Percentiles rank a stretch among this genome's conserved stretches.
phyloP scores from a whole-genome alignment of 371 early-diverging fungal genomes.

The Sporodiniella umbellata region DNA sequence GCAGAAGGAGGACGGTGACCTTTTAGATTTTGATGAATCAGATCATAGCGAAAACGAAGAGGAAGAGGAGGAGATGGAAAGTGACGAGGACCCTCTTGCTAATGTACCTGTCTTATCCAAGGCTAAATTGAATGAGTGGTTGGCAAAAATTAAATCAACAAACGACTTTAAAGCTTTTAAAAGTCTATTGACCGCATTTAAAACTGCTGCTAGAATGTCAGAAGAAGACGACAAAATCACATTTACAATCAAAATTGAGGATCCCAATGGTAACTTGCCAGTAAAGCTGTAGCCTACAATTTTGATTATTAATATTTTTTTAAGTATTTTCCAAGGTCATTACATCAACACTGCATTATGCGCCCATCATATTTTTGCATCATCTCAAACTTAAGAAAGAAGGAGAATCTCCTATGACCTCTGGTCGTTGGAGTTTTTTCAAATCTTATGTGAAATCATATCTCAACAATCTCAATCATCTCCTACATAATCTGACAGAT shows the following conservation, averaged over 20 bases:
- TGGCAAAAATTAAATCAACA: slow-evolving; percentile 49
- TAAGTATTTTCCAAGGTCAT: slow-evolving; percentile 80
- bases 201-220: slow-evolving; percentile 76
- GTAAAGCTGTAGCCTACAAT: not conserved
- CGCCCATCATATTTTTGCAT: slow-evolving; percentile 56
- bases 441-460: slow-evolving; percentile 79
- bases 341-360: slow-evolving; percentile 53
- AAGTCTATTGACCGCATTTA: slow-evolving; percentile 77
- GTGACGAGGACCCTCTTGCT: slow-evolving; percentile 9
- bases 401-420: slow-evolving; percentile 38
- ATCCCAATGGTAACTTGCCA: slow-evolving; percentile 38
- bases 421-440: slow-evolving; percentile 68
- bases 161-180: slow-evolving; percentile 45
- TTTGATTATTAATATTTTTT: not conserved
- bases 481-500: slow-evolving; percentile 78
- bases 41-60: slow-evolving; percentile 61
- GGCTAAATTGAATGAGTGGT: slow-evolving; percentile 74
- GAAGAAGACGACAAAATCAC: slow-evolving; percentile 56
- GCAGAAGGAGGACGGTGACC: slow-evolving; percentile 76
- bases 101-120: slow-evolving; percentile 55
- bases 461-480: slow-evolving; percentile 63
- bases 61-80: slow-evolving; percentile 28
- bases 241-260: slow-evolving; percentile 65
- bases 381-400: slow-evolving; percentile 50
- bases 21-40: slow-evolving; percentile 72